phyloP scores from a whole-genome alignment of 192 early-diverging fungal genomes.

The Geosiphon pyriformis region DNA sequence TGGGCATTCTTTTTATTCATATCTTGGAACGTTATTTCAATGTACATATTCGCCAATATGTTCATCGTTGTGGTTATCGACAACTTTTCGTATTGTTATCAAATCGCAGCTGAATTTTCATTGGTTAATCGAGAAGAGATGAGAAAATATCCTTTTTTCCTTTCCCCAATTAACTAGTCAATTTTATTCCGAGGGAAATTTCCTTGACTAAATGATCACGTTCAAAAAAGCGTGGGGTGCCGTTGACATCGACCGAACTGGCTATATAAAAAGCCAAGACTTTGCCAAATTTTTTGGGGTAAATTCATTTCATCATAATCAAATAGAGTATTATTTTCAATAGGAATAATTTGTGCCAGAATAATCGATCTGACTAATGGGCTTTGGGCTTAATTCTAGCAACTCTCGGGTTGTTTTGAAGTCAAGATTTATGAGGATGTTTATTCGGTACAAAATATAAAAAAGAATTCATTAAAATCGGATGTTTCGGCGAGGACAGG shows the following conservation, averaged over 20 bases:
- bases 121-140: conserved; percentile 55
- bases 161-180: background rate
- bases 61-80: conserved; percentile 58
- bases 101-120: conserved; percentile 53
- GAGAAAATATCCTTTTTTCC: conserved; percentile 42
- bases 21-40: conserved; percentile 58
- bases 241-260: conserved; percentile 41
- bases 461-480: conserved; percentile 18
- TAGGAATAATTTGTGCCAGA: no score
- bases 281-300: conserved; percentile 48
- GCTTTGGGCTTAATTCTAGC: conserved; percentile 26
- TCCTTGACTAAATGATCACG: conserved; percentile 31
- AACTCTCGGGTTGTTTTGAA: conserved; percentile 46
- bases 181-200: background rate
- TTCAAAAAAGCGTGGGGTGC: conserved; percentile 51
- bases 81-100: conserved; percentile 59
- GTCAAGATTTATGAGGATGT: conserved; percentile 45
- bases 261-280: conserved; percentile 44
- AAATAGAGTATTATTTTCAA: no score
- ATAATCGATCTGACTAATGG: background rate
- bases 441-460: conserved; percentile 36
- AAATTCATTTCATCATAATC: conserved; percentile 28
- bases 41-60: conserved; percentile 61
- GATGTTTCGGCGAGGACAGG: background rate
- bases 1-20: conserved; percentile 56